Percentiles rank a stretch among this genome's conserved stretches.
Conservation (phyloP, 495 filamentous ascomycete species). For the Penicillium daleae region DNA sequence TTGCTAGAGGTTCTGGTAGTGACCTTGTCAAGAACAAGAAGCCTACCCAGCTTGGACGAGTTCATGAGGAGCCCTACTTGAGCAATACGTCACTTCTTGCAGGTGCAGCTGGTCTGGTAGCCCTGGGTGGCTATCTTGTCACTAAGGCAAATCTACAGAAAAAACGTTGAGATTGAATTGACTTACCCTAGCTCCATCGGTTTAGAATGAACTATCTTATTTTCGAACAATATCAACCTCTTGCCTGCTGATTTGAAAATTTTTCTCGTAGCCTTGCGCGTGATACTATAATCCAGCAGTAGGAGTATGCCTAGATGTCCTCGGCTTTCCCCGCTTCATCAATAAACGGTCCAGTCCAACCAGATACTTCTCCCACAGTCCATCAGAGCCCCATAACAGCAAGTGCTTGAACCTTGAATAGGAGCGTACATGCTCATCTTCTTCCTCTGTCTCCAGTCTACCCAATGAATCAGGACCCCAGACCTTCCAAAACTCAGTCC, state of each 20-base stretch:
- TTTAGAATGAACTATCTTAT: background rate
- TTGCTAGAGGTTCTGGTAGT: slow-evolving; percentile 41
- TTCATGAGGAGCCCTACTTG: slow-evolving; percentile 48
- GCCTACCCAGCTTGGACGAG: slow-evolving; percentile 43
- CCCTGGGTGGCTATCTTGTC: slow-evolving; percentile 20
- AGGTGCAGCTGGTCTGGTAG: slow-evolving; percentile 36
- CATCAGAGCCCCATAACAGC: background rate
- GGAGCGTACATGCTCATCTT: background rate
- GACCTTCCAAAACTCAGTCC: background rate
- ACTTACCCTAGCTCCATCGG: background rate
- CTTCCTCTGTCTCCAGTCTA: background rate
- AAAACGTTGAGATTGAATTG: background rate
- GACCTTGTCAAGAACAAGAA: slow-evolving; percentile 35
- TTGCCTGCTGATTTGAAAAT: background rate
- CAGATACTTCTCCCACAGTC: background rate
- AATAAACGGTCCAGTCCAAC: background rate
- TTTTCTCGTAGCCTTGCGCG: background rate
- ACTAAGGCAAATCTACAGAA: slow-evolving; percentile 11
- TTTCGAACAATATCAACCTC: background rate
- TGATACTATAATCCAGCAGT: background rate
- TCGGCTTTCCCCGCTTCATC: background rate
- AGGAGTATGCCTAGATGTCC: background rate
- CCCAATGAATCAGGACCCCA: background rate
- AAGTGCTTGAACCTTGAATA: background rate
- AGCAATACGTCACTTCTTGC: slow-evolving; percentile 37